Evolutionary conservation across 1,284 basidiomycete genomes (phyloP), one percentile per base, ranked within the genome.

Genomic region (Cronartium ribicola): DNA sequence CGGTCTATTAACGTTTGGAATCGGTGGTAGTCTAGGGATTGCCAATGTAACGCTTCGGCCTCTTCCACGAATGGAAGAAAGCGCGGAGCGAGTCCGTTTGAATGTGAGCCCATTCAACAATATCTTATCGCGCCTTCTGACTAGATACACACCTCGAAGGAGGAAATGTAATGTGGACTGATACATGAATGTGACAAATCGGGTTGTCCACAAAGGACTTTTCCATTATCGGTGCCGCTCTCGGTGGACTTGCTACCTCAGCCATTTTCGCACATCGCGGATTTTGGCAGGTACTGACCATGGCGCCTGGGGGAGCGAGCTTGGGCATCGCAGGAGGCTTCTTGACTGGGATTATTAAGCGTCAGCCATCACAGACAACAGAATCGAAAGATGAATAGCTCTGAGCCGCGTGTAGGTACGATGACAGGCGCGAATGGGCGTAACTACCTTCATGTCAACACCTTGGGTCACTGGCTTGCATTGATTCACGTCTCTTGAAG

Each of bases 181-280:
- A 43, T 44, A 5, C 41, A n/a, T 44, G 5, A 40, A 65, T 65
- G 22, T 44, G n/a, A 0, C 43, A 22, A 20, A 41, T n/a, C 3
- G n/a, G 5, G 46, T 66, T 0, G 10, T 17, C 13, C n/a, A 17
- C 44, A 22, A 39, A 71, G 69, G 69, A 71, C 59, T 71, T 63
- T 55, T 71, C 69, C 10, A 41, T 71, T 1, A 71, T 71, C 39
- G 69, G 69, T 55, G 69, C 61, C 14, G 65, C 44, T 29, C 59
- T 71, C 7, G 69, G 69, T 29, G 60, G 60, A 3, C 44, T 71
- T 8, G 43, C 65, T 3, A 71, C 61, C 7, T n/a, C 62, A 0
- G 65, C 69, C n/a, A 37, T 64, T n/a, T 71, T 71, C 37, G 62
- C 60, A 43, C 62, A 57, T 10, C 43, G 69, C 43, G 59, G 62